Percentiles rank a stretch among this genome's conserved stretches.
phyloP scores from a whole-genome alignment of 2,329 filamentous ascomycete species.

The Aspergillus aculeatinus region DNA sequence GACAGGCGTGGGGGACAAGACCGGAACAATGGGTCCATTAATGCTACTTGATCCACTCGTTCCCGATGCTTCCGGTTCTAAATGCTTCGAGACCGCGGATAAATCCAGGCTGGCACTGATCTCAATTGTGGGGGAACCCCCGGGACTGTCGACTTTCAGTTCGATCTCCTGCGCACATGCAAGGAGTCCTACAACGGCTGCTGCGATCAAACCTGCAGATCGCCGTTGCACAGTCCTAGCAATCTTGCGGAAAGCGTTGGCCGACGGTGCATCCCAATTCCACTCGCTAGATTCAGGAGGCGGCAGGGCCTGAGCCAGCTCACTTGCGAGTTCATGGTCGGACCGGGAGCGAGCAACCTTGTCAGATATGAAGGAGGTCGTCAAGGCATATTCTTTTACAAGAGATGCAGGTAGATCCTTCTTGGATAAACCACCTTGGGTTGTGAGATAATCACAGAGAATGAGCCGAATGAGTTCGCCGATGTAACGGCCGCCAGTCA shows the following conservation, averaged over 20 bases:
- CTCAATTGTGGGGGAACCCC: slow-evolving; percentile 34
- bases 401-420: slow-evolving; percentile 56
- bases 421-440: slow-evolving; percentile 39
- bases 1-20: slow-evolving; percentile 34
- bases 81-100: slow-evolving; percentile 16
- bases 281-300: slow-evolving; percentile 51
- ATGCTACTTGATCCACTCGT: slow-evolving; percentile 12
- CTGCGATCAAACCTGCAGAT: slow-evolving; percentile 72
- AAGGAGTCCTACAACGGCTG: slow-evolving; percentile 68
- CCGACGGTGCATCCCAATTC: slow-evolving; percentile 62
- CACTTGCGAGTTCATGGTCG: slow-evolving; percentile 50
- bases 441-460: slow-evolving; percentile 63
- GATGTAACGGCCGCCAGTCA: slow-evolving; percentile 76
- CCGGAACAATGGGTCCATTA: slow-evolving; percentile 37
- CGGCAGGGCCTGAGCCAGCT: slow-evolving; percentile 55
- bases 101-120: slow-evolving; percentile 25
- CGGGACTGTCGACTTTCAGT: slow-evolving; percentile 40
- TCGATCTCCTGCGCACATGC: slow-evolving; percentile 67
- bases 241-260: slow-evolving; percentile 62
- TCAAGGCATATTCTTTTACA: slow-evolving; percentile 60
- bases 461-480: slow-evolving; percentile 73
- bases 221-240: slow-evolving; percentile 69
- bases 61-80: neutral
- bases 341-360: slow-evolving; percentile 57
- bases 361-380: slow-evolving; percentile 71